Conservation (phyloP, 1,284 basidiomycete species). For the Cystobasidiaceae sp. region DNA sequence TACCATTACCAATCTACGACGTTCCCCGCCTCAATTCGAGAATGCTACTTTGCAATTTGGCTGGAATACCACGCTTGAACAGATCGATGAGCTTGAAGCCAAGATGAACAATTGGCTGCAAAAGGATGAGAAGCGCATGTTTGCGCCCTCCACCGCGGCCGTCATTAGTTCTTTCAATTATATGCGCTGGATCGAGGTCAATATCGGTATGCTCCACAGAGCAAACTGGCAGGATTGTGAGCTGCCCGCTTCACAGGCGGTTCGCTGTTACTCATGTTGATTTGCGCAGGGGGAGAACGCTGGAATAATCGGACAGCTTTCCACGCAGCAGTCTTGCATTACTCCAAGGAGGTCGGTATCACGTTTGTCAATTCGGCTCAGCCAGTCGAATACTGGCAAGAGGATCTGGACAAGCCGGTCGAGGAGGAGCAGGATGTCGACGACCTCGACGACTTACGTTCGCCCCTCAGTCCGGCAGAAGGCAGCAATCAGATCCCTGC, state of each 20-base stretch:
- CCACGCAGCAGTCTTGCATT: constrained; percentile 23
- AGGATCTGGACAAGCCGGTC: constrained; percentile 8
- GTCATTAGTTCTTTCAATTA: constrained; percentile 15
- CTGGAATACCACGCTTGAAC: constrained; percentile 36
- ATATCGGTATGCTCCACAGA: constrained; percentile 34
- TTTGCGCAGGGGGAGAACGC: constrained; percentile 4
- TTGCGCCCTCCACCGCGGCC: constrained; percentile 13
- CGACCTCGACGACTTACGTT: constrained; percentile 23
- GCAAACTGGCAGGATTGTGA: constrained; percentile 35
- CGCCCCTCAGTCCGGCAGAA: constrained; percentile 23
- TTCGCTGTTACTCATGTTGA: not conserved
- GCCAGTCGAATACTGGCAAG: constrained; percentile 24
- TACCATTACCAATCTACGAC: constrained; percentile 20
- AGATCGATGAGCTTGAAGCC: constrained; percentile 34
- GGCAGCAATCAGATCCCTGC: constrained; percentile 10
- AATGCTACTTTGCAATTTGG: constrained; percentile 34
- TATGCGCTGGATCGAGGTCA: constrained; percentile 33
- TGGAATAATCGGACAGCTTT: constrained; percentile 29
- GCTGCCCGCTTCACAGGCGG: not conserved
- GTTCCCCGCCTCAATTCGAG: constrained; percentile 27
- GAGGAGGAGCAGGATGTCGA: constrained; percentile 11
- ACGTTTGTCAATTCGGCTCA: constrained; percentile 22
- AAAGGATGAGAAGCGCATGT: constrained; percentile 35
- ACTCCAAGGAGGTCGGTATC: constrained; percentile 23
- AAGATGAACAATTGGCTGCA: constrained; percentile 36